Base-by-base conservation (phyloP, 2,329 filamentous ascomycete genomes). In the Balansia obtecta region DNA sequence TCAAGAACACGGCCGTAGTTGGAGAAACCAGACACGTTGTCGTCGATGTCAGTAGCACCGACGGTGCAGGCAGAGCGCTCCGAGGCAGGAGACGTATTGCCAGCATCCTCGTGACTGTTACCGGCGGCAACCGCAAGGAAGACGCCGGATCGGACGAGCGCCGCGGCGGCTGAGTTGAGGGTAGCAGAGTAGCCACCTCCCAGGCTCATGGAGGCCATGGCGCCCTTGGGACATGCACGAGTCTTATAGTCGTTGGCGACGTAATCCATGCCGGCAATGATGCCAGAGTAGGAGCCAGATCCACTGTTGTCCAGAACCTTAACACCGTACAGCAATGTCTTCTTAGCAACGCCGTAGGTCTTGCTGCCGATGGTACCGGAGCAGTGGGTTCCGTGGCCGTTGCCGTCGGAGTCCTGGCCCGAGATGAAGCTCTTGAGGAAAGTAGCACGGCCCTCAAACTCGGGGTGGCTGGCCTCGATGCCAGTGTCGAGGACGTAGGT, bases 111-210 rank as follows among this genome's bases (percentile, higher is more conserved):
- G 50, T 64, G 66, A 4, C 68, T 63, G 59, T 80, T 80, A 42
- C 77, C 77, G 16, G 77, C 77, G 2, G 77, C 77, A 11, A 79
- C 76, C 47, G 72, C 75, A 39, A 78, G 65, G 57, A 77, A 76
- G 53, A 78, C 64, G 13, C 75, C 76, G 0, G 67, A 64, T 8
- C 56, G 56, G 55, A 74, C 66, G 27, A 76, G 66, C 49, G 63
- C 64, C 30, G 66, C 67, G 9, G 77, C 74, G 9, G 76, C 76
- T 16, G 59, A 61, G 68, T 80, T 80, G 55, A 79, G 57, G 11
- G 75, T 61, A 2, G 64, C 51, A 3, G 73, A 74, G 52, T 57
- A 63, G 51, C 57, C 48, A 15, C 76, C 76, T 10, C 77, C 76
- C 4, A 81, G 71, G 15, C 74, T 77, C 76, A 80, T 77, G 66